Evolutionary conservation across 768 basidiomycete species (phyloP).

Genomic region (Inosperma sp.): DNA sequence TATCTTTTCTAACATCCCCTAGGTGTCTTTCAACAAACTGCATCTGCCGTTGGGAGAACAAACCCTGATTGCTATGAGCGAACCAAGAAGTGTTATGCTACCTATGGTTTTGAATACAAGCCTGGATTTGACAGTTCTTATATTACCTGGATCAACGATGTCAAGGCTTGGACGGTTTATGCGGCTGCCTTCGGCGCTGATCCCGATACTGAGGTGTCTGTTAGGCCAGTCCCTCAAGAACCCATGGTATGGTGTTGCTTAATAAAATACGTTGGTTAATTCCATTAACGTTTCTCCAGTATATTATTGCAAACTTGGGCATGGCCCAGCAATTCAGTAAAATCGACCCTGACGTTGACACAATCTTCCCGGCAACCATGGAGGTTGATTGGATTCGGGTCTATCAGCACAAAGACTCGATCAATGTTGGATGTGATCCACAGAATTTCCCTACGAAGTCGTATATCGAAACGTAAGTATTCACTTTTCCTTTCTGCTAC

Average conservation of each 20-base stretch:
- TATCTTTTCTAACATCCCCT: too few relatives aligned
- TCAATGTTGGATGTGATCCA: constrained; percentile 65
- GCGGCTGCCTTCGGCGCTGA: constrained; percentile 48
- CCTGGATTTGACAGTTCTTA: constrained; percentile 53
- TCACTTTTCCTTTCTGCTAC: background rate
- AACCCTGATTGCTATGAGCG: constrained; percentile 61
- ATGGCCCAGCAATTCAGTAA: constrained; percentile 61
- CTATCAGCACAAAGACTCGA: constrained; percentile 45
- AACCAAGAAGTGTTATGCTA: constrained; percentile 26
- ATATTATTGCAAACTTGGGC: constrained; percentile 63
- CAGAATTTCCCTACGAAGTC: constrained; percentile 57
- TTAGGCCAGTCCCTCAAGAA: constrained; percentile 56
- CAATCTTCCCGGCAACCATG: constrained; percentile 56
- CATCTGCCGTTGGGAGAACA: constrained; percentile 58
- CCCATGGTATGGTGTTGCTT: constrained; percentile 48
- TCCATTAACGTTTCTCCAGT: constrained; percentile 33
- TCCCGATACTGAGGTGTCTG: constrained; percentile 42
- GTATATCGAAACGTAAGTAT: constrained; percentile 61
- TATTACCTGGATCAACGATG: constrained; percentile 66
- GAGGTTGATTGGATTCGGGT: constrained; percentile 75
- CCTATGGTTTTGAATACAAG: constrained; percentile 48
- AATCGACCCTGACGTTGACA: constrained; percentile 44
- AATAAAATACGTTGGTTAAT: constrained; percentile 27
- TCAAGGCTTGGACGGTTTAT: constrained; percentile 53
- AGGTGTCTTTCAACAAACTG: constrained; percentile 64